A percentile compares a stretch with the other conserved stretches of the same genome.
Conservation (phyloP, 2,329 filamentous ascomycete species). For the Plenodomus lindquistii region DNA sequence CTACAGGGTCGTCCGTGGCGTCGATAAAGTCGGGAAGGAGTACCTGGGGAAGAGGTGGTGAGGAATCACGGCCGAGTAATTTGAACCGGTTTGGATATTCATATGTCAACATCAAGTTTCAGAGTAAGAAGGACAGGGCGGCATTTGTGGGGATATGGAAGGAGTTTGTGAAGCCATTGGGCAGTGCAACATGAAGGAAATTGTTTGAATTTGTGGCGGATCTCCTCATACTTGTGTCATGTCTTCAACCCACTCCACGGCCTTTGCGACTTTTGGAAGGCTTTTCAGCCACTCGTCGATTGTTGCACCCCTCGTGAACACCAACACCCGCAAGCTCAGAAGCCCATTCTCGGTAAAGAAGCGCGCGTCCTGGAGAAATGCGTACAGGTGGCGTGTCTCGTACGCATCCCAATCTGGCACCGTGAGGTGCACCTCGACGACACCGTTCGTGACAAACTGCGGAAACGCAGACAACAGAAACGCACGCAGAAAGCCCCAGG, state of each 20-base stretch:
- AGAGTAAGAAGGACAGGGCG: slow-evolving; percentile 27
- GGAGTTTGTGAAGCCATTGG: slow-evolving; percentile 26
- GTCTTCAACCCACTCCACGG: background rate
- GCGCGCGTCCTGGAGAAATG: background rate
- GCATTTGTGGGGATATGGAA: slow-evolving; percentile 35
- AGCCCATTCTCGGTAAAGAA: background rate
- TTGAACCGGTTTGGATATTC: slow-evolving; percentile 36
- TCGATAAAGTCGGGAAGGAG: slow-evolving; percentile 15
- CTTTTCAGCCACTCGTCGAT: background rate
- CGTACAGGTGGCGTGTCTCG: background rate
- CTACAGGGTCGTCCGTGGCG: slow-evolving; percentile 14
- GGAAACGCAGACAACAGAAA: too few relatives aligned
- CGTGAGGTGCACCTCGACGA: background rate
- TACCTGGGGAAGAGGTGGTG: slow-evolving; percentile 7
- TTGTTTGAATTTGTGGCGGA: too few relatives aligned
- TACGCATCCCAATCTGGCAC: background rate
- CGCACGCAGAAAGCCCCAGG: too few relatives aligned
- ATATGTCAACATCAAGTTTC: slow-evolving; percentile 34
- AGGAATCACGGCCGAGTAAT: slow-evolving; percentile 3
- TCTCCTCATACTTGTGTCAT: background rate
- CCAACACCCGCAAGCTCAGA: background rate
- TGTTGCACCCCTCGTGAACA: background rate
- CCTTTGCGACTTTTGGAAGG: background rate
- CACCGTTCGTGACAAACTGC: background rate
- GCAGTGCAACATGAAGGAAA: background rate